Base-by-base conservation (phyloP, 2,329 filamentous ascomycete species). In the Aspergillus fijiensis region DNA sequence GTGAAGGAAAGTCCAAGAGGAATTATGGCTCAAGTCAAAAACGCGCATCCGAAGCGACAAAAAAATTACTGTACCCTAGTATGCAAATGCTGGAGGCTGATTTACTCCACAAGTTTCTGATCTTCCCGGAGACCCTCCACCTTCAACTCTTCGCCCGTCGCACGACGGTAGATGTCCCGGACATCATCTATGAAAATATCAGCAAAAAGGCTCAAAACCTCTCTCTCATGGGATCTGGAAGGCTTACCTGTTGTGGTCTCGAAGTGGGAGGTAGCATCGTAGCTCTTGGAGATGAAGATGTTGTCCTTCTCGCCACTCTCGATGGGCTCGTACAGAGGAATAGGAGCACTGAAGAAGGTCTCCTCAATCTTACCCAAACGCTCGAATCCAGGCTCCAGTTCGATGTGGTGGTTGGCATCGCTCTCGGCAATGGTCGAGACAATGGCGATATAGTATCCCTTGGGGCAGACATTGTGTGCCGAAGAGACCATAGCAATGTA, bases 391-490 rank as follows among this genome's bases (percentile, higher is more conserved):
- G 93, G 88, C 79, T 95, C 87, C 49, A 99, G 88, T 82, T 99
- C 95, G 60, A 97, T 83, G 79, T 99, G 95, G 80, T 96, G 93
- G 85, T 99, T 98, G 66, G 91, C 88, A 63, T 88, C 82, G 49
- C 88, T 89, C 83, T 99, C 96, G 65, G 95, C 92, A 73, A 99
- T 97, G 61, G 95, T 99, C 51, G 92, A 96, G 66, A 99, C 94
- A 63, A 98, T 99, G 70, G 95, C 95, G 70, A 99, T 92, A 84
- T 96, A 99, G 86, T 97, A 98, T 63, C 94, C 94, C 85, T 96
- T 96, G 71, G 96, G 95, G 82, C 94, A 98, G 70, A 99, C 96
- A 72, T 96, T 98, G 83, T 99, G 96, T 42, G 93, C 91, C 45
- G 91, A 92, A 1, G 93, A 97, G 61, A 99, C 92, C 76, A 95